phyloP scores from a whole-genome alignment of 352 stramenopile species.

The Saprolegnia parasitica region DNA sequence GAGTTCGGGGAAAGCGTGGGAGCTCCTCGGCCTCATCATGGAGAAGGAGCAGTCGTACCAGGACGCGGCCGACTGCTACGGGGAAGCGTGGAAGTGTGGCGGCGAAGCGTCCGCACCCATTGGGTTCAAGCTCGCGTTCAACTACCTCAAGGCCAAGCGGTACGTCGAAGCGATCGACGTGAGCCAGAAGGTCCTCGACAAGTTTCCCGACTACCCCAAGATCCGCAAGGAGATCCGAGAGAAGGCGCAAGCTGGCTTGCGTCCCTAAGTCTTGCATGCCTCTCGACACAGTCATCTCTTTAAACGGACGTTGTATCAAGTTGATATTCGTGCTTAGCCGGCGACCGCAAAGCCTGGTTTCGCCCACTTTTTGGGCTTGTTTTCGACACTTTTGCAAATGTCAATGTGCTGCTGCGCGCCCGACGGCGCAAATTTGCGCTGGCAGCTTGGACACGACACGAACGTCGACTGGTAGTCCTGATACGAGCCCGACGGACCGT shows the following conservation, averaged over 20 bases:
- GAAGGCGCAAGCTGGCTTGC: conserved; percentile 85
- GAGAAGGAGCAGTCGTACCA: conserved; percentile 93
- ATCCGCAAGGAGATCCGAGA: conserved; percentile 93
- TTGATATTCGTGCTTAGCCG: conserved; percentile 35
- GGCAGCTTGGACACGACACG: conserved; percentile 74
- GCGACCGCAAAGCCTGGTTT: conserved; percentile 65
- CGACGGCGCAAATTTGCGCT: conserved; percentile 73
- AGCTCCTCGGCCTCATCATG: conserved; percentile 91
- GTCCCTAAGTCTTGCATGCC: no score
- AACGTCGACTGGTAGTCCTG: conserved; percentile 74
- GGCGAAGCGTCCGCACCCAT: conserved; percentile 82
- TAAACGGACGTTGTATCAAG: conserved; percentile 1
- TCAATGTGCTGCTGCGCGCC: conserved; percentile 80
- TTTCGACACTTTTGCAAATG: conserved; percentile 79
- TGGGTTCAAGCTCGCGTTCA: conserved; percentile 94
- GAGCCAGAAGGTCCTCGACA: conserved; percentile 89
- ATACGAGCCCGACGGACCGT: conserved; percentile 57
- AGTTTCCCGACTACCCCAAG: conserved; percentile 93
- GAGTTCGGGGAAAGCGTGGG: conserved; percentile 88
- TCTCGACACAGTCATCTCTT: no score
- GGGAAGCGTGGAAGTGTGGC: conserved; percentile 82
- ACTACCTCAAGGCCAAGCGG: conserved; percentile 93
- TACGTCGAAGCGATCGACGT: conserved; percentile 89
- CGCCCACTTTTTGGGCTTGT: conserved; percentile 71
- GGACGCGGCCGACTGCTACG: conserved; percentile 90